Evolutionary conservation across 202 grass and related monocot species (phyloP), one percentile per base, ranked within the genome.

Genomic region (Schoenoplectus tabernaemontani): DNA sequence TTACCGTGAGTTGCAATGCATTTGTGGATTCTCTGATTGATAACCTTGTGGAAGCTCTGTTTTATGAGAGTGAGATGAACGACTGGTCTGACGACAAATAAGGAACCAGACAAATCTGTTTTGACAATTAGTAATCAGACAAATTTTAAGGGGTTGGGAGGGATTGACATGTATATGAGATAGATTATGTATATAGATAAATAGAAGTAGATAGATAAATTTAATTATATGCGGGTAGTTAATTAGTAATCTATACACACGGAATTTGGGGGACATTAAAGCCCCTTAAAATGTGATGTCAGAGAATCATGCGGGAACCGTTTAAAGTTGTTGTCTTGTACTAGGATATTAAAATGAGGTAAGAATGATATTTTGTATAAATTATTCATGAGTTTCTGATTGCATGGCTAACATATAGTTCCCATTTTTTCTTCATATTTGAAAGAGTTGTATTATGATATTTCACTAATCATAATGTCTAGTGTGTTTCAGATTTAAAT

Each of bases 21-120:
- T 98, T 95, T 85, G 95, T 94, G 32, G 95, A 98, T 84, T 78
- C 91, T 9, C 81, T 98, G 84, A 92, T 98, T 87, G 95, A 95
- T 82, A 98, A 91, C 86, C 74, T 98, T 77, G 96, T 95, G 16
- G 96, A 98, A 76, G 96, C 88, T 36, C 79, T 98, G 66, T 98
- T 98, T 84, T 90, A 84, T 70, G 96, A 95, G 57, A 51, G 70
- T 63, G 89, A 95, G 64, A 81, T 88, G 28, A 87, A 79, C 32
- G 89, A 98, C 50, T 98, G 96, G 96, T 91, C 96, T 64, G 96
- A 98, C 28, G 91, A 94, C 53, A 26, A 80, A 10, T 98, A 82
- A 9, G 4, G n/a, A 7, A 83, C 12, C 24, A 60, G 2, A 30
- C n/a, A n/a, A n/a, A n/a, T n/a, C n/a, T n/a, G n/a, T n/a, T n/a